Evolutionary conservation across 257 asterid genomes (phyloP).

Genomic region (Leonotis leonurus): DNA sequence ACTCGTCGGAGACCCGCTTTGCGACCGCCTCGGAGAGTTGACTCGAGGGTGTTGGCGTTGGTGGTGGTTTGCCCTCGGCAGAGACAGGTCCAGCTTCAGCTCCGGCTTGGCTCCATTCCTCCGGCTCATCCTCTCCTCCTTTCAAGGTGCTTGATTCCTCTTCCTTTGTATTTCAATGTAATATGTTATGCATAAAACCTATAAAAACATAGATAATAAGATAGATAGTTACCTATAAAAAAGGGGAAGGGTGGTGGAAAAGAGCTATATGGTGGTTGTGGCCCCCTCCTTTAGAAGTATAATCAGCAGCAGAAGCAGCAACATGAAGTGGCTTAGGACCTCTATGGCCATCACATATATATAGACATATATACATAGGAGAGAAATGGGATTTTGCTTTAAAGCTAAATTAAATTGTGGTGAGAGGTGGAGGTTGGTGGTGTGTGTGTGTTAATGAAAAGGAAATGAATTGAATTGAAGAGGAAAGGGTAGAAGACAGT

Average conservation of each 20-base stretch:
- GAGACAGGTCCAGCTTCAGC: constrained; percentile 51
- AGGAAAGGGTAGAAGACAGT: constrained; percentile 19
- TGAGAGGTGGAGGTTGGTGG: constrained; percentile 23
- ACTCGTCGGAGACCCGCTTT: constrained; percentile 29
- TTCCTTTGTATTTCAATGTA: background rate
- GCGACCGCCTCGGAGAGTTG: too few species aligned
- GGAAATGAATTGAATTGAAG: constrained; percentile 20
- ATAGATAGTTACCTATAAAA: too few species aligned
- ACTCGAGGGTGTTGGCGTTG: too few species aligned
- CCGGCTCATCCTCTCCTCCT: constrained; percentile 23
- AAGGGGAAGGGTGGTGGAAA: background rate
- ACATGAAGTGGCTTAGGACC: constrained; percentile 23
- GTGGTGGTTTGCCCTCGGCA: constrained; percentile 39
- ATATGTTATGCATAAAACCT: too few species aligned
- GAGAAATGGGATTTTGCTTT: constrained; percentile 27
- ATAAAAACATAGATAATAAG: too few species aligned
- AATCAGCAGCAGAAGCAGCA: constrained; percentile 4
- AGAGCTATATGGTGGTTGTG: background rate
- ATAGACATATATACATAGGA: constrained; percentile 25
- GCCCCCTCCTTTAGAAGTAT: background rate
- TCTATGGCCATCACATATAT: constrained; percentile 22
- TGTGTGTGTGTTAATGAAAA: constrained; percentile 14
- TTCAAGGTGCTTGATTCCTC: background rate
- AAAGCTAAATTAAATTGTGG: constrained; percentile 42
- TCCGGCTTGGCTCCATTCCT: constrained; percentile 41